Evolutionary conservation across 495 filamentous ascomycete genomes (phyloP), one percentile per base, ranked within the genome.

Genomic region (Aspergillus taichungensis): DNA sequence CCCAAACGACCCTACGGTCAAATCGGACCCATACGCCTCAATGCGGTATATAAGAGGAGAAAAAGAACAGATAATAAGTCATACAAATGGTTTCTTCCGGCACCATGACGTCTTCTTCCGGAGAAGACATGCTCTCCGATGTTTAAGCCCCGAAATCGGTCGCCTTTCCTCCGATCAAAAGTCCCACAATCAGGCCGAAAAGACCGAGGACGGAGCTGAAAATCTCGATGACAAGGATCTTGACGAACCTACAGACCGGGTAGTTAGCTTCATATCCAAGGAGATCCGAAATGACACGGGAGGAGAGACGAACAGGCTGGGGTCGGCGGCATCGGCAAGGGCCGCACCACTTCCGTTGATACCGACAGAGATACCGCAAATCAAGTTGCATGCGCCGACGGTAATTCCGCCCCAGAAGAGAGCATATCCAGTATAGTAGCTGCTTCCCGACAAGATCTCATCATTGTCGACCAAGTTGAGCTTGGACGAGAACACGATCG

Each of bases 181-280:
- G 72, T 33, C 94, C 94, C 53, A 97, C 78, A 61, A 99, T 99
- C 42, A 99, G 71, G 42, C 94, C 94, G 60, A 99, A 99, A n/a
- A 99, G 76, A 44, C 94, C 94, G 11, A 99, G 73, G 13, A 99
- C 88, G 6, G 92, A 97, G 59, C 92, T 96, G 74, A 99, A 99
- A 63, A 99, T 99, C 68, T 99, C 94, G 55, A 99, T 89, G 52
- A 99, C 90, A 34, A 99, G 82, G 55, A 97, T 94, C 72, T 94
- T 95, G 66, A 99, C 90, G 69, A 99, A 99, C 40, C 89, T 95
- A 46, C 51, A 37, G 37, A 38, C 1, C 13, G 39, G n/a, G 53
- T 64, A 53, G 34, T 37, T 49, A 45, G 47, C 37, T 35, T 47
- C 51, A 10, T 42, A 51, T 37, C 30, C 10, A 30, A 37, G 13